phyloP scores from a whole-genome alignment of 208 protist genomes.

The Hexamita inflata region DNA sequence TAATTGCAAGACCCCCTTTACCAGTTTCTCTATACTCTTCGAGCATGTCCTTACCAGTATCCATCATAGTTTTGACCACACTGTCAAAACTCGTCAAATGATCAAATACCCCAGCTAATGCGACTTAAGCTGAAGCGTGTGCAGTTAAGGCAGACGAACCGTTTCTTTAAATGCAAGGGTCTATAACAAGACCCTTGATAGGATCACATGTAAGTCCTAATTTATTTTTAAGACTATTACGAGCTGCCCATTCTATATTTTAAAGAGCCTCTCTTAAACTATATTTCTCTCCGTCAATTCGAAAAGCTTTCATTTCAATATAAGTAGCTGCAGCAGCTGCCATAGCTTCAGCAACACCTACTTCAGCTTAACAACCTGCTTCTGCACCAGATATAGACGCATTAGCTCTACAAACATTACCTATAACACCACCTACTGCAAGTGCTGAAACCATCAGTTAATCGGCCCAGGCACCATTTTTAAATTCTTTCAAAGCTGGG shows the following conservation, averaged over 20 bases:
- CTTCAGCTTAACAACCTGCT: slow-evolving; percentile 53
- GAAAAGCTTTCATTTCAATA: slow-evolving; percentile 18
- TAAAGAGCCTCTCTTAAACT: slow-evolving; percentile 37
- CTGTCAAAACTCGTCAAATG: neutral
- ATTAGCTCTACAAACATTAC: slow-evolving; percentile 45
- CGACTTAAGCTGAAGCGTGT: neutral
- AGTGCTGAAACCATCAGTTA: slow-evolving; percentile 47
- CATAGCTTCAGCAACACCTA: slow-evolving; percentile 47
- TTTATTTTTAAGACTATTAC: slow-evolving; percentile 46
- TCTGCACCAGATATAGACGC: slow-evolving; percentile 49
- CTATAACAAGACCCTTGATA: slow-evolving; percentile 48
- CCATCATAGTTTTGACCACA: neutral
- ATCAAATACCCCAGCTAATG: neutral
- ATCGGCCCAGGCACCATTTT: slow-evolving; percentile 41
- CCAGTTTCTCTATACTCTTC: neutral
- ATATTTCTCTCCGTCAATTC: neutral
- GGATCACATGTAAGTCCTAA: slow-evolving; percentile 53
- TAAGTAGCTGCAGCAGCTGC: slow-evolving; percentile 42
- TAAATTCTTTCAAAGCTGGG: slow-evolving; percentile 41
- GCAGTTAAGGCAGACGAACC: slow-evolving; percentile 35
- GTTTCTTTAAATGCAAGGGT: slow-evolving; percentile 53
- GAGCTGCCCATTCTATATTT: slow-evolving; percentile 45
- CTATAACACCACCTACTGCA: slow-evolving; percentile 44
- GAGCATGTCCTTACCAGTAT: slow-evolving; percentile 7
- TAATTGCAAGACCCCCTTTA: neutral